These are phyloP conservation scores for Prunus mongolica DNA, from an alignment of 306 rosid species.

Conservation along the genomic window DNA sequence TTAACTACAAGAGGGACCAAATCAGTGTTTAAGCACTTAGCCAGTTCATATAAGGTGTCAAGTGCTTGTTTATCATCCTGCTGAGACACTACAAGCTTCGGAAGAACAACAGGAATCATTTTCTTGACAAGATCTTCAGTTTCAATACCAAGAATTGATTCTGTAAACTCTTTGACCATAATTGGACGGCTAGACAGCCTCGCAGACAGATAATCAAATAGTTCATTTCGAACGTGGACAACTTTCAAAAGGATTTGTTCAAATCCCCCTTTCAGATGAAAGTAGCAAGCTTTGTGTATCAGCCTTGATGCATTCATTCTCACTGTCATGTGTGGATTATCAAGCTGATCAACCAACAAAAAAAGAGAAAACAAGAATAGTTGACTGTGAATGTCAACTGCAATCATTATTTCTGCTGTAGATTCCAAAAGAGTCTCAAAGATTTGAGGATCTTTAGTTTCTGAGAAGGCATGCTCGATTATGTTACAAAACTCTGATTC, in stretches of 20 bases:
- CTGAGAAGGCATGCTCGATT: slow-evolving; percentile 49
- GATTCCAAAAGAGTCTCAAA: slow-evolving; percentile 79
- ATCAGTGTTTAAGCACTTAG: slow-evolving; percentile 67
- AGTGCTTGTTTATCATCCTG: slow-evolving; percentile 65
- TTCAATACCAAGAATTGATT: slow-evolving; percentile 79
- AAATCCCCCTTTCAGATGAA: slow-evolving; percentile 72
- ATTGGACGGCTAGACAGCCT: slow-evolving; percentile 60
- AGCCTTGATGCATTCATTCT: slow-evolving; percentile 76
- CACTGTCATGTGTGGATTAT: slow-evolving; percentile 65
- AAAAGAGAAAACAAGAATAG: slow-evolving; percentile 60
- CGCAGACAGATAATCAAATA: slow-evolving; percentile 68
- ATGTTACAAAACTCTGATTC: slow-evolving; percentile 57
- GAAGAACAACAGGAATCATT: slow-evolving; percentile 91
- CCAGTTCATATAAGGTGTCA: slow-evolving; percentile 64
- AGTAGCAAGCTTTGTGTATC: slow-evolving; percentile 64
- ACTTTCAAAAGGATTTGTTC: slow-evolving; percentile 57
- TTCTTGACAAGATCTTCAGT: slow-evolving; percentile 63
- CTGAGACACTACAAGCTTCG: slow-evolving; percentile 85
- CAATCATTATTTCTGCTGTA: slow-evolving; percentile 67
- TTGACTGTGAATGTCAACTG: slow-evolving; percentile 57
- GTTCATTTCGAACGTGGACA: slow-evolving; percentile 67
- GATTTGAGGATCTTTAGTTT: slow-evolving; percentile 50
- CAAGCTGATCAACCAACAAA: slow-evolving; percentile 88
- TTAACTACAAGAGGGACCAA: slow-evolving; percentile 52
- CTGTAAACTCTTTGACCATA: slow-evolving; percentile 85